A percentile compares a stretch with the other conserved stretches of the same genome.
phyloP scores from a whole-genome alignment of 345 rosid species.

The Lumnitzera littorea region DNA sequence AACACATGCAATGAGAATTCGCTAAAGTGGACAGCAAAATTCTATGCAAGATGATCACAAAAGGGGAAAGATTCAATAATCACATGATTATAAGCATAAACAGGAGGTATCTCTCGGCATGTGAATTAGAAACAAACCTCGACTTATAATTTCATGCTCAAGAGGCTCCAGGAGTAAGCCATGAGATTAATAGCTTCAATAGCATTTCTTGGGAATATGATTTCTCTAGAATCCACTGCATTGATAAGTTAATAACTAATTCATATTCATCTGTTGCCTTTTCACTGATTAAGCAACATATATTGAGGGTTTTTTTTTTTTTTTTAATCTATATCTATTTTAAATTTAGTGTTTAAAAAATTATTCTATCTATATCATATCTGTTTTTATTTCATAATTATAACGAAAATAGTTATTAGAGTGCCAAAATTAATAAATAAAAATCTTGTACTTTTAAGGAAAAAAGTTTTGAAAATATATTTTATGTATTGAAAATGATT shows the following conservation, averaged over 20 bases:
- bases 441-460: too few relatives aligned
- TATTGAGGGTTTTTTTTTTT: too few relatives aligned
- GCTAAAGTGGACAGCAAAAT: too few relatives aligned
- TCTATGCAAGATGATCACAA: background rate
- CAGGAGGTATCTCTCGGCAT: background rate
- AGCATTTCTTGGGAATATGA: constrained; percentile 88
- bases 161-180: constrained; percentile 79
- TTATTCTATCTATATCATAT: too few relatives aligned
- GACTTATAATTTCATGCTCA: constrained; percentile 58
- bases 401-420: too few relatives aligned
- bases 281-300: constrained; percentile 31
- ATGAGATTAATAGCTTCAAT: constrained; percentile 96
- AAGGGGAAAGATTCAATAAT: background rate
- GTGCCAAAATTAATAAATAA: too few relatives aligned
- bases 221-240: constrained; percentile 61
- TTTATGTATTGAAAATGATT: too few relatives aligned
- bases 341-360: too few relatives aligned
- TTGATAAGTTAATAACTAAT: constrained; percentile 58
- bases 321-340: too few relatives aligned
- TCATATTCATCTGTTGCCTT: constrained; percentile 92
- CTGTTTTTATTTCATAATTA: too few relatives aligned
- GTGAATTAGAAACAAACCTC: constrained; percentile 38
- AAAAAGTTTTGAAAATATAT: too few relatives aligned
- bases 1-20: too few relatives aligned
- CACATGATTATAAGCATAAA: background rate